Conservation (phyloP, 768 basidiomycete genomes). For the Amyloporia xantha region DNA sequence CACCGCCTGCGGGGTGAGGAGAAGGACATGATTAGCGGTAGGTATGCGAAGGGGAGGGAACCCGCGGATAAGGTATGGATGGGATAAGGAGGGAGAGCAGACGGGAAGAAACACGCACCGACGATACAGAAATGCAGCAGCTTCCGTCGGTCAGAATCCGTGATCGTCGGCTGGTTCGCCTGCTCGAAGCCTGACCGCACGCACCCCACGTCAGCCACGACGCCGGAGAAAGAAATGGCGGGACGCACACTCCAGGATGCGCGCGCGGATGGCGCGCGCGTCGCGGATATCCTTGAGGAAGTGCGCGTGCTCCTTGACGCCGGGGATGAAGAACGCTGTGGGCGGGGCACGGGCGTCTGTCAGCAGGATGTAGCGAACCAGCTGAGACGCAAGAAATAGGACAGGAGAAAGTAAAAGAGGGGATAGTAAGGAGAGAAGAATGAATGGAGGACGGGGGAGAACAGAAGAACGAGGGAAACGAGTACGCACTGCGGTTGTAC, state of each 20-base stretch:
- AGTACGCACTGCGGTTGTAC: slow-evolving; percentile 64
- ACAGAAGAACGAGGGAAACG: not conserved
- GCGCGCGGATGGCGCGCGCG: slow-evolving; percentile 61
- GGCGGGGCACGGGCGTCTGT: not conserved
- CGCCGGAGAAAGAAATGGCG: not conserved
- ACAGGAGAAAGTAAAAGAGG: too few species aligned
- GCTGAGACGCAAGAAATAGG: too few species aligned
- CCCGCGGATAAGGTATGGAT: not conserved
- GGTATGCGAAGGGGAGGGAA: too few species aligned
- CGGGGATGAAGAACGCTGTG: slow-evolving; percentile 62
- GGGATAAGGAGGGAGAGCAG: not conserved
- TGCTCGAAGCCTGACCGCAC: slow-evolving; percentile 63
- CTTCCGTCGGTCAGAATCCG: slow-evolving; percentile 66
- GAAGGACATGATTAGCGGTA: not conserved
- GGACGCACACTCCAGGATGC: slow-evolving; percentile 63
- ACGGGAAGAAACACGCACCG: slow-evolving; percentile 35
- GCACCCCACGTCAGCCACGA: not conserved
- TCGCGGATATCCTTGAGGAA: slow-evolving; percentile 80
- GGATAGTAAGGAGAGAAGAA: too few species aligned
- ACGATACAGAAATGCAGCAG: slow-evolving; percentile 85
- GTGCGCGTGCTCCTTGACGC: slow-evolving; percentile 74
- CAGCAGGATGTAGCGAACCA: too few species aligned
- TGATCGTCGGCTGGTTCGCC: slow-evolving; percentile 72
- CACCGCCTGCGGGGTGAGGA: slow-evolving; percentile 43
- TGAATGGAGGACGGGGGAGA: too few species aligned